These are phyloP conservation scores for Rickenella mellea DNA, from an alignment of 768 basidiomycete species.

Conservation along the genomic window DNA sequence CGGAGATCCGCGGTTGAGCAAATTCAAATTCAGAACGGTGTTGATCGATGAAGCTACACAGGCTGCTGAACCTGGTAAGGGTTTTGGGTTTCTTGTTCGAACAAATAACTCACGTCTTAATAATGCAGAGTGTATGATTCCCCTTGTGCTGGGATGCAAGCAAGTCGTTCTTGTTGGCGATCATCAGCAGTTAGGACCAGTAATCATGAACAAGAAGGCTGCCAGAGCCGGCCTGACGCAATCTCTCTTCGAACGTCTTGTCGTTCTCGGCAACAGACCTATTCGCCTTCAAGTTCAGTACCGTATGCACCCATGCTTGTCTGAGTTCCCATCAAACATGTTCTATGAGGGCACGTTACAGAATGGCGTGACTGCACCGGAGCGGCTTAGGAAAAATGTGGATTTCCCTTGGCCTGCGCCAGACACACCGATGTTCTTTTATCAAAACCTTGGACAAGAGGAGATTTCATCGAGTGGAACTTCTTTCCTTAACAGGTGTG, in stretches of 20 bases:
- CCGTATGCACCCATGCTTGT: slow-evolving; percentile 99
- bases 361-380: slow-evolving; percentile 98
- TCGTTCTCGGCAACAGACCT: slow-evolving; percentile 89
- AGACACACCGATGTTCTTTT: slow-evolving; percentile 99
- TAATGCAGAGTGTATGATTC: slow-evolving; percentile 92
- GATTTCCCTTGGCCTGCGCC: slow-evolving; percentile 99
- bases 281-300: slow-evolving; percentile 99
- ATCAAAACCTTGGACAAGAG: slow-evolving; percentile 97
- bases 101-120: slow-evolving; percentile 9
- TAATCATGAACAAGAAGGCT: slow-evolving; percentile 99
- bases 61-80: slow-evolving; percentile 86
- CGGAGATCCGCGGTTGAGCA: slow-evolving; percentile 91
- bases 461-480: slow-evolving; percentile 98
- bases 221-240: slow-evolving; percentile 98
- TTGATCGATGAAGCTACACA: slow-evolving; percentile 98
- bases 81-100: slow-evolving; percentile 2
- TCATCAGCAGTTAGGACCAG: slow-evolving; percentile 94
- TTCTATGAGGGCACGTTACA: slow-evolving; percentile 99
- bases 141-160: slow-evolving; percentile 94
- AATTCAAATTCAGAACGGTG: slow-evolving; percentile 97
- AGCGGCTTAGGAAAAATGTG: slow-evolving; percentile 93
- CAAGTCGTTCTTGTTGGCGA: slow-evolving; percentile 98
- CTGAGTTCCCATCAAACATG: slow-evolving; percentile 99
- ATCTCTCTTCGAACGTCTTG: slow-evolving; percentile 95
- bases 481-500: slow-evolving; percentile 88